Percentiles rank a stretch among this genome's conserved stretches.
phyloP scores from a whole-genome alignment of 306 rosid genomes.

The Rubus idaeus region DNA sequence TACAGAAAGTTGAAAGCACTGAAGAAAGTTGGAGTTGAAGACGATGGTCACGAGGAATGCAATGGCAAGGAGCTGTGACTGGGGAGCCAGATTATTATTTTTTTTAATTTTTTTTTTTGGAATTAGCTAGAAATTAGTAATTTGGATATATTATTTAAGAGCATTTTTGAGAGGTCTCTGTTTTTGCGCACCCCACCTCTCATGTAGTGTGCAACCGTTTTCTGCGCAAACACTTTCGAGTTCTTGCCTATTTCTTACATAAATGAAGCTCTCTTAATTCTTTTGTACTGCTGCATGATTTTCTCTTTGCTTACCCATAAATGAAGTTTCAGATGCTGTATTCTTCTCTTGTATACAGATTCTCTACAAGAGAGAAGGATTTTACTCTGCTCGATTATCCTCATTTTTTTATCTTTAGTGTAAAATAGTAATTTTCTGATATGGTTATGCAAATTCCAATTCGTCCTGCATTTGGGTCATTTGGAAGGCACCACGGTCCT shows the following conservation, averaged over 20 bases:
- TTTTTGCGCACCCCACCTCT: constrained; percentile 15
- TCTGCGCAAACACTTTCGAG: constrained; percentile 22
- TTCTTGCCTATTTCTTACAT: constrained; percentile 21
- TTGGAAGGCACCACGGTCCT: no score
- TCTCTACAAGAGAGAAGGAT: no score
- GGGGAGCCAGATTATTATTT: neutral
- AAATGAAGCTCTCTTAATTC: constrained; percentile 20
- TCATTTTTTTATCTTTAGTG: no score
- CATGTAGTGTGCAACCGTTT: constrained; percentile 13
- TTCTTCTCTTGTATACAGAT: neutral
- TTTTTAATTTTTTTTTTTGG: neutral
- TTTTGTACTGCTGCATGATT: neutral
- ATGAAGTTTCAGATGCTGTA: no score
- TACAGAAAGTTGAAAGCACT: constrained; percentile 81
- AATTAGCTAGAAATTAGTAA: constrained; percentile 30
- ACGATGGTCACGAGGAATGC: constrained; percentile 33
- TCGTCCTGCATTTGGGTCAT: no score
- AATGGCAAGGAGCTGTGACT: constrained; percentile 36
- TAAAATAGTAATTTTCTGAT: no score
- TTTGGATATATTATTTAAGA: constrained; percentile 30
- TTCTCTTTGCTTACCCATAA: no score
- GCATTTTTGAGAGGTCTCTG: constrained; percentile 32
- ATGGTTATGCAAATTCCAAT: no score
- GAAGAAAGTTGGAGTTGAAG: constrained; percentile 48
- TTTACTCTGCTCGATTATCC: no score